Evolutionary conservation across 345 rosid genomes (phyloP).

Genomic region (Theobroma cacao): DNA sequence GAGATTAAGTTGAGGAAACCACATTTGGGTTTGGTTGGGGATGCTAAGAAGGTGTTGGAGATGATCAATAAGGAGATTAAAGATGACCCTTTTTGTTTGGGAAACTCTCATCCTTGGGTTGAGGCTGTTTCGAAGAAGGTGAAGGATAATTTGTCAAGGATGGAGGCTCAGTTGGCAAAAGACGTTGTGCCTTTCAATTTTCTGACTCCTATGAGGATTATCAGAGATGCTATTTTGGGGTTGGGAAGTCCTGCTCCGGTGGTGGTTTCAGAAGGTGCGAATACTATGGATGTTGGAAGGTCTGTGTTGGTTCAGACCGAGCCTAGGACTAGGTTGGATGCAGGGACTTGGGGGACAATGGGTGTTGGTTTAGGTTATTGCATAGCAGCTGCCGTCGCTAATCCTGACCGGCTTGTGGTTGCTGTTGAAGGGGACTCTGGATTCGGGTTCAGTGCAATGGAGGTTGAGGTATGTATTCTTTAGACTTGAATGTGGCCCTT

Average conservation of each 20-base stretch:
- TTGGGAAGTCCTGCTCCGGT: conserved; percentile 83
- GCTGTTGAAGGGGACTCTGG: conserved; percentile 99
- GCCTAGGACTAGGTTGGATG: conserved; percentile 97
- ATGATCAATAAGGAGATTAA: conserved; percentile 75
- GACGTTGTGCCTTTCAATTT: conserved; percentile 94
- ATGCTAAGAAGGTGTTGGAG: conserved; percentile 71
- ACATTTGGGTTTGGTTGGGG: conserved; percentile 70
- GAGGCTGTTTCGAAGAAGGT: conserved; percentile 70
- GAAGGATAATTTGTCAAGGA: conserved; percentile 61
- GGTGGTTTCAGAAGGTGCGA: conserved; percentile 91
- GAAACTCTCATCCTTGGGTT: conserved; percentile 77
- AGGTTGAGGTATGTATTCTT: conserved; percentile 43
- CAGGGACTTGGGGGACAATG: conserved; percentile 99
- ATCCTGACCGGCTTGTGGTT: conserved; percentile 79
- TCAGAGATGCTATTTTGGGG: conserved; percentile 73
- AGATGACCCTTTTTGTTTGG: conserved; percentile 87
- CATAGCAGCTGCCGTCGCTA: conserved; percentile 96
- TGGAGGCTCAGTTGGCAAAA: conserved; percentile 84
- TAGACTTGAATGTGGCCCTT: background rate
- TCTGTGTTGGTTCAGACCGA: conserved; percentile 92
- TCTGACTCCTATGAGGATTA: conserved; percentile 91
- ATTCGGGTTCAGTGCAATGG: conserved; percentile 97
- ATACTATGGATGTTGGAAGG: conserved; percentile 97
- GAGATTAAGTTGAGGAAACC: conserved; percentile 86
- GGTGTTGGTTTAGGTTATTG: conserved; percentile 99